Base-by-base conservation (phyloP, 441 rosid genomes). In the Eutrema salsugineum region DNA sequence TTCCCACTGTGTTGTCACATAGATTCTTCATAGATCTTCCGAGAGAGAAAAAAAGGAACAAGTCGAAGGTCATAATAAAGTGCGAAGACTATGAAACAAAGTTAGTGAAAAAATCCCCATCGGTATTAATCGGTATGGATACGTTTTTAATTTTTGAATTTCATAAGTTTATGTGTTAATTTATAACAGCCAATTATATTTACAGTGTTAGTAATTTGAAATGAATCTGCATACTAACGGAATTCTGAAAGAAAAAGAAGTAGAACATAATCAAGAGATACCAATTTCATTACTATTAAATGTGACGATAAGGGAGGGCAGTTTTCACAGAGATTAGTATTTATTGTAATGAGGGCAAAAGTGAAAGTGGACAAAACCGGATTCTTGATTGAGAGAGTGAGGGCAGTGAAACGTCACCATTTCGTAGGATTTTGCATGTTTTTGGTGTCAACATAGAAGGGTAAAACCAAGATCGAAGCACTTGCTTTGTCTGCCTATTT, bases 401-500 rank as follows among this genome's bases (percentile, higher is more conserved):
- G 17, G 42, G 8, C 71, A 63, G 63, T 63, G 78, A 73, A 50
- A 65, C 28, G 71, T 76, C 79, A 36, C 11, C 56, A 56, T 57
- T 60, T 70, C 71, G 17, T 63, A 7, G 55, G 69, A 62, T 30
- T 63, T 63, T 48, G 71, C 67, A 76, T 76, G 56, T 66, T 63
- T 63, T 76, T 56, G 36, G 71, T 76, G 67, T 69, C 67, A 57
- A 64, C 55, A 55, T 32, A 15, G 47, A n/a, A 47, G 60, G 75
- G 66, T 46, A 69, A 76, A 63, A 48, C 56, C 33, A 63, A 56
- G 62, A 62, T 70, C 49, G 71, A 76, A 63, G 75, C 79, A 76
- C 75, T 76, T 63, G 61, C 54, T 63, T 39, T 76, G 75, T 76
- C 79, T 76, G 75, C 61, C 36, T 69, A 24, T 68, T 46, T 68